Base-by-base conservation (phyloP, 2,329 filamentous ascomycete species). In the Talaromyces pinophilus region DNA sequence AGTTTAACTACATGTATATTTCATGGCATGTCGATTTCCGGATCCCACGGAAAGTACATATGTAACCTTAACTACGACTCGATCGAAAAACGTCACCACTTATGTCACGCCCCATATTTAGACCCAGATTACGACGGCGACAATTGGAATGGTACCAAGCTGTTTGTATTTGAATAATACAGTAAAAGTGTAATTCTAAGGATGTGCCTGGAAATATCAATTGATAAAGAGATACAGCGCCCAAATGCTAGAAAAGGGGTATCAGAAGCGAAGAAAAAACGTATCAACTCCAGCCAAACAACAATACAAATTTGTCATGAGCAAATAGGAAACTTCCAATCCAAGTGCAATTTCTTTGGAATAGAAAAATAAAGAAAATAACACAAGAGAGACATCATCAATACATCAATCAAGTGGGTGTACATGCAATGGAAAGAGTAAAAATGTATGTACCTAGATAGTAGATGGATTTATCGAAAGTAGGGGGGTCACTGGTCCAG, bases 51-150 rank as follows among this genome's bases (percentile, higher is more conserved):
- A 15, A 50, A 15, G 46, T 13, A 48, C 30, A 33, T 33, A 33
- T 33, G 30, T 35, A 35, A 50, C 22, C 46, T 10, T 48, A 48
- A 25, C 2, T 50, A 50, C 46, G 13, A 48, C 19, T 48, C 25
- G 8, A 19, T 25, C 46, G 30, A 50, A 15, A 13, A 50, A 50
- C 46, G 46, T 50, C 46, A 28, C 22, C 46, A 50, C 22, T 50
- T 50, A 28, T 50, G 46, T 50, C 46, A 50, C 22, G 46, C 46
- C 46, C 46, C 46, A 50, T 50, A 50, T 28, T 50, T 50, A 10
- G 1, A 15, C 17, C 46, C 46, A 50, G 1, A 50, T 15, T 25
- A 48, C 8, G 4, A 25, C 11, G 4, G 25, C 2, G 1, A 15
- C 11, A 28, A 15, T 50, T 50, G 46, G 1, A n/a, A 42, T 5